Conservation (phyloP, 1,284 basidiomycete species). For the Heterobasidion occidentale region DNA sequence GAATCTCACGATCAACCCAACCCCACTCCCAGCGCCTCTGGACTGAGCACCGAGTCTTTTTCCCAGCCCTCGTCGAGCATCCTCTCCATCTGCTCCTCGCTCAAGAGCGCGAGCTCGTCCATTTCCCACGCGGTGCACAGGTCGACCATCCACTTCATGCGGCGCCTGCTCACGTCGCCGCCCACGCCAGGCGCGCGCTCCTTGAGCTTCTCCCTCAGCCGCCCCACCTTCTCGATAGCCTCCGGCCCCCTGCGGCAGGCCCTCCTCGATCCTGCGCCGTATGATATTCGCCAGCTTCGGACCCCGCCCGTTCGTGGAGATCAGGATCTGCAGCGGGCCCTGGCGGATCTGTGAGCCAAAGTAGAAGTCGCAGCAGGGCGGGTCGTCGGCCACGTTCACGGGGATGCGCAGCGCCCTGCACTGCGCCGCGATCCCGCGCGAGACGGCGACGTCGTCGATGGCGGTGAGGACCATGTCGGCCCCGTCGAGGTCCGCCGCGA, state of each 20-base stretch:
- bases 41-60: conserved; percentile 22
- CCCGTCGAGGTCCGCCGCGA: conserved; percentile 47
- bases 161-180: conserved; percentile 57
- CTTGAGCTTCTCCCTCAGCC: conserved; percentile 60
- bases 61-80: conserved; percentile 70
- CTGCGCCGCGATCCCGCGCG: conserved; percentile 64
- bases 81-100: conserved; percentile 50
- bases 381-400: conserved; percentile 96
- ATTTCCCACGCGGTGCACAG: conserved; percentile 84
- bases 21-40: conserved; percentile 3
- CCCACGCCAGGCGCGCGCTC: conserved; percentile 72
- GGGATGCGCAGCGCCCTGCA: conserved; percentile 71
- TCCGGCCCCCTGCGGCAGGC: conserved; percentile 69
- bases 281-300: conserved; percentile 89
- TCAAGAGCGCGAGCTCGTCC: conserved; percentile 65
- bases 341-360: conserved; percentile 92
- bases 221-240: conserved; percentile 78
- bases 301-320: conserved; percentile 92
- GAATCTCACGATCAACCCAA: background rate
- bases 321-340: conserved; percentile 92
- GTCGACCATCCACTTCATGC: conserved; percentile 96
- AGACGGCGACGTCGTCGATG: conserved; percentile 78
- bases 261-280: conserved; percentile 59
- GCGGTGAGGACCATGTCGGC: conserved; percentile 94
- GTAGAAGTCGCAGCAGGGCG: conserved; percentile 94